Conservation (phyloP, 139 green algal genomes). For the Choricystis sp. region DNA sequence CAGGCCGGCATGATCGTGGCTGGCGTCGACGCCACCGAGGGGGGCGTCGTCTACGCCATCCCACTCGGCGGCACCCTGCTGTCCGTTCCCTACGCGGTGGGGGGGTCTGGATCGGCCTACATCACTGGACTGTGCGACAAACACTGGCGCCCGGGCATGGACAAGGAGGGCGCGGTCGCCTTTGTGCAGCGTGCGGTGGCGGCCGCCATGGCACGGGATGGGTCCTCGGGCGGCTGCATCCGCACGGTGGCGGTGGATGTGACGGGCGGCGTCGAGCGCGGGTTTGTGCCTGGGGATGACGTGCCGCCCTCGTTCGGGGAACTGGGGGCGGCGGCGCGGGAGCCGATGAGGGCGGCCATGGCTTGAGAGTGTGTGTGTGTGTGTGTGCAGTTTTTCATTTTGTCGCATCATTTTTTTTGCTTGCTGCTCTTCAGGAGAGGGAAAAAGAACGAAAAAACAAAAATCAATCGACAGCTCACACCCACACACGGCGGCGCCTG, state of each 20-base stretch:
- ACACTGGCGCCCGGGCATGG: slow-evolving; percentile 61
- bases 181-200: slow-evolving; percentile 61
- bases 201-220: slow-evolving; percentile 72
- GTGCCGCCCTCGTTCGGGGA: slow-evolving; percentile 13
- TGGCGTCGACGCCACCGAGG: slow-evolving; percentile 48
- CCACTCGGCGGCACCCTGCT: slow-evolving; percentile 70
- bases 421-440: neutral
- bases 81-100: slow-evolving; percentile 50
- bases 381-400: neutral
- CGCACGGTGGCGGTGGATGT: slow-evolving; percentile 54
- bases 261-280: slow-evolving; percentile 27
- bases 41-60: slow-evolving; percentile 58
- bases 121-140: slow-evolving; percentile 69
- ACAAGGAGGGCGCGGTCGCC: slow-evolving; percentile 39
- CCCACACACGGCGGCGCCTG: no score
- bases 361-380: neutral
- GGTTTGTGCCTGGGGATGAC: slow-evolving; percentile 33
- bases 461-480: no score
- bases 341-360: neutral
- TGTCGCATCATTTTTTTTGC: neutral
- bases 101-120: slow-evolving; percentile 74
- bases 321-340: neutral
- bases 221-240: slow-evolving; percentile 63
- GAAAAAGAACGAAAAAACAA: no score
- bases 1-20: slow-evolving; percentile 60